Conservation (phyloP, 2,329 filamentous ascomycete genomes). For the Teratosphaeriaceae sp. region DNA sequence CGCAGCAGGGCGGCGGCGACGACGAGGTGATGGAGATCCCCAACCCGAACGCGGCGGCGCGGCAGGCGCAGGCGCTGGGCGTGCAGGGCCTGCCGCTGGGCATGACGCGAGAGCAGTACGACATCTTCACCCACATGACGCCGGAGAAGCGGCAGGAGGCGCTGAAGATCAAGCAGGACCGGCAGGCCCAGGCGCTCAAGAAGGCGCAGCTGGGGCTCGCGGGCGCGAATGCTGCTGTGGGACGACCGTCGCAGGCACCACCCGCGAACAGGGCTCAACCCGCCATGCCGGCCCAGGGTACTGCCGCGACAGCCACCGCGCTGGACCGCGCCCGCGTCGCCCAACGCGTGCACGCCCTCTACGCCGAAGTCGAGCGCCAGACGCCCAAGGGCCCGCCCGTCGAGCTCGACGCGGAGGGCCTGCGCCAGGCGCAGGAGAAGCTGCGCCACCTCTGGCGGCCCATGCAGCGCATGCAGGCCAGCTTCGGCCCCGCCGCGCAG, state of each 20-base stretch:
- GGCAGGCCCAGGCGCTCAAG: conserved; percentile 19
- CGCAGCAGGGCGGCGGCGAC: conserved; percentile 19
- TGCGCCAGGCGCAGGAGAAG: conserved; percentile 15
- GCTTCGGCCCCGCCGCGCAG: conserved; percentile 16
- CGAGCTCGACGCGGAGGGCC: conserved; percentile 13
- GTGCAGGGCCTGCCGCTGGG: not conserved
- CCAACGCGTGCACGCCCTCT: conserved; percentile 12
- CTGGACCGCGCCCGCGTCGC: not conserved
- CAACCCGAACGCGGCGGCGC: conserved; percentile 26
- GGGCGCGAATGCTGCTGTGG: not conserved
- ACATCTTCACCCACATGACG: conserved; percentile 3
- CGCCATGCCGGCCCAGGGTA: too few species aligned
- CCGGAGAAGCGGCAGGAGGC: conserved; percentile 14
- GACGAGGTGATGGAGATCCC: conserved; percentile 37
- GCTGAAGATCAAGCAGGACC: not conserved
- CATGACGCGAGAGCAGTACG: not conserved
- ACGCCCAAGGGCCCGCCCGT: conserved; percentile 23
- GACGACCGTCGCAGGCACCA: conserved; percentile 3
- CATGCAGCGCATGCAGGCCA: conserved; percentile 17
- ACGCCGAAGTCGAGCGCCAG: conserved; percentile 14
- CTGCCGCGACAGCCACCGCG: not conserved
- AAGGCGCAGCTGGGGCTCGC: conserved; percentile 18
- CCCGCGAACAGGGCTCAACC: too few species aligned
- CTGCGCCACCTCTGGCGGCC: conserved; percentile 22
- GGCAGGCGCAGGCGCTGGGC: conserved; percentile 18